Evolutionary conservation across 768 basidiomycete genomes (phyloP).

Genomic region (Sarcodon aspratus): DNA sequence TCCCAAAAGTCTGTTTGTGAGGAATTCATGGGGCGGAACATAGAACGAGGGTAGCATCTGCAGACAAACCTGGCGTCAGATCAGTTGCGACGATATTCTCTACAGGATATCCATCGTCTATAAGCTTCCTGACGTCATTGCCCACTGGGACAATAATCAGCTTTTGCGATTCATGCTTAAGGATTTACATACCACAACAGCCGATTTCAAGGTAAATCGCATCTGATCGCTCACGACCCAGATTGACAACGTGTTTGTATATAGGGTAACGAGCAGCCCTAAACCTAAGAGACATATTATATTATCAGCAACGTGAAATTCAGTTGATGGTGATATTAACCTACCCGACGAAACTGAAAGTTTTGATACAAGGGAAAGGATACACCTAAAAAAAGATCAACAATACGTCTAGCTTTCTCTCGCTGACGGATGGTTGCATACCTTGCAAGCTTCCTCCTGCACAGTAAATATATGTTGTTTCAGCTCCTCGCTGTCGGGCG

Average conservation of each 20-base stretch:
- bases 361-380: slow-evolving; percentile 20
- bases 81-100: slow-evolving; percentile 27
- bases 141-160: slow-evolving; percentile 20
- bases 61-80: slow-evolving; percentile 20
- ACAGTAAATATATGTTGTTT: slow-evolving; percentile 18
- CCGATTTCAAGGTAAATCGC: slow-evolving; percentile 31
- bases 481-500: slow-evolving; percentile 16
- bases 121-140: slow-evolving; percentile 27
- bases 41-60: neutral
- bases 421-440: slow-evolving; percentile 3
- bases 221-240: slow-evolving; percentile 24
- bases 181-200: slow-evolving; percentile 27
- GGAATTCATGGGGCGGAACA: neutral
- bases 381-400: slow-evolving; percentile 9
- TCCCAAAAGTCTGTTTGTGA: slow-evolving; percentile 42
- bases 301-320: too few relatives aligned
- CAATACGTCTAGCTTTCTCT: neutral
- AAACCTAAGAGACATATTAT: slow-evolving; percentile 13
- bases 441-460: slow-evolving; percentile 18
- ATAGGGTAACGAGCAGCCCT: slow-evolving; percentile 13
- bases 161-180: neutral
- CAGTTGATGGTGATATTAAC: neutral
- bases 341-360: slow-evolving; percentile 9
- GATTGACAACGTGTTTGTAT: slow-evolving; percentile 19
- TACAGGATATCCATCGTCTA: slow-evolving; percentile 31